phyloP scores from a whole-genome alignment of 768 basidiomycete genomes.

The Lepiota subincarnata region DNA sequence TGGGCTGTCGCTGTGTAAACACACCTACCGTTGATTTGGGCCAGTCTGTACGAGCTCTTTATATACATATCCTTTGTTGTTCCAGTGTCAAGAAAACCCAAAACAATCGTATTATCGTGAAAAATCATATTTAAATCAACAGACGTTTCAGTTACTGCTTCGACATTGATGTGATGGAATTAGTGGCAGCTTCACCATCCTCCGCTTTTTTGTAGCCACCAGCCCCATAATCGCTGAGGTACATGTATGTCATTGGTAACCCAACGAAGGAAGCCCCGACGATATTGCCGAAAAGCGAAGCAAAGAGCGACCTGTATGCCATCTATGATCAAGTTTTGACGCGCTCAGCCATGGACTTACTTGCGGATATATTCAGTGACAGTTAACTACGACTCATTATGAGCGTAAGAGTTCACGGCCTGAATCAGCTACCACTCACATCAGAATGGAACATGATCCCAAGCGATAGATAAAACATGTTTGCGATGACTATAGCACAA shows the following conservation, averaged over 20 bases:
- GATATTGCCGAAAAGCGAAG: conserved; percentile 62
- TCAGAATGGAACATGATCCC: conserved; percentile 68
- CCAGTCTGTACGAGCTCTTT: neutral
- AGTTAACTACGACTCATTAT: conserved; percentile 35
- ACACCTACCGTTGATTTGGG: neutral
- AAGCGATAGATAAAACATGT: conserved; percentile 72
- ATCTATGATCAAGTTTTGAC: neutral
- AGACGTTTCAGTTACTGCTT: neutral
- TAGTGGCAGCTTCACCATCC: conserved; percentile 24
- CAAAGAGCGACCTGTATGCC: conserved; percentile 51
- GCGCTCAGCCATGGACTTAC: conserved; percentile 29
- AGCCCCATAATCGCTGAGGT: conserved; percentile 40
- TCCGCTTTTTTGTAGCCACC: conserved; percentile 39
- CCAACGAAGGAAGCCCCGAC: conserved; percentile 63
- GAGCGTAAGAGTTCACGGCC: neutral
- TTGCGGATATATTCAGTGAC: conserved; percentile 60
- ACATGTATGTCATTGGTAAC: conserved; percentile 61
- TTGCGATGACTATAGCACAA: conserved; percentile 51
- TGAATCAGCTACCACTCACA: conserved; percentile 38
- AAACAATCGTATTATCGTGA: too few relatives aligned
- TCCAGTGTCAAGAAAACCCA: too few relatives aligned
- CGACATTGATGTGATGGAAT: conserved; percentile 13
- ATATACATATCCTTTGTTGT: too few relatives aligned
- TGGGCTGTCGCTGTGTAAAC: conserved; percentile 32
- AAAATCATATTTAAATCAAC: too few relatives aligned